phyloP scores from a whole-genome alignment of 305 asterid species.

The Salvia sclarea region DNA sequence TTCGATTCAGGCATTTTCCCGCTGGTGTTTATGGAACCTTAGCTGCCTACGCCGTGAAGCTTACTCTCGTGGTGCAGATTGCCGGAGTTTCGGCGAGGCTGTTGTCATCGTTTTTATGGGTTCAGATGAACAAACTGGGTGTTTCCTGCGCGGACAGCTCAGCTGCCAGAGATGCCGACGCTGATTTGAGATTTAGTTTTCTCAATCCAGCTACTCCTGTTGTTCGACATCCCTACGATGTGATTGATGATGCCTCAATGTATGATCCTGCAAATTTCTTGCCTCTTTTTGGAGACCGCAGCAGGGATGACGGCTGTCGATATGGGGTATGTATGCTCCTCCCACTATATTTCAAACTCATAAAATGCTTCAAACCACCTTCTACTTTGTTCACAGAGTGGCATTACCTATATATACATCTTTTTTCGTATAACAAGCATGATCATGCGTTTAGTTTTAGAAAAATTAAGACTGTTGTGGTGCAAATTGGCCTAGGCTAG shows the following conservation, averaged over 20 bases:
- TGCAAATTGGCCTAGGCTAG: slow-evolving; percentile 15
- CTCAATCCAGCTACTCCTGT: slow-evolving; percentile 78
- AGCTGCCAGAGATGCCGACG: slow-evolving; percentile 59
- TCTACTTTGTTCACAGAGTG: no score
- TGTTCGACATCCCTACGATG: slow-evolving; percentile 53
- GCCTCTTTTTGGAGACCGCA: slow-evolving; percentile 67
- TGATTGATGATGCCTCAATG: slow-evolving; percentile 59
- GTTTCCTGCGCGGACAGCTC: slow-evolving; percentile 60
- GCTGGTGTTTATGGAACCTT: slow-evolving; percentile 60
- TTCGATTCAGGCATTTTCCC: slow-evolving; percentile 67
- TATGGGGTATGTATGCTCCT: slow-evolving; percentile 55
- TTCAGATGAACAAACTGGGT: slow-evolving; percentile 93
- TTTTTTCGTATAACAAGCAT: neutral
- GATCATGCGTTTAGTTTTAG: slow-evolving; percentile 4
- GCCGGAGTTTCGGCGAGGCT: slow-evolving; percentile 72
- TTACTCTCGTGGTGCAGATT: slow-evolving; percentile 78
- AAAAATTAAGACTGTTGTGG: neutral
- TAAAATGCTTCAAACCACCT: neutral
- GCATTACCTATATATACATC: no score
- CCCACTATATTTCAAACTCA: slow-evolving; percentile 2
- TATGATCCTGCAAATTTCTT: slow-evolving; percentile 73
- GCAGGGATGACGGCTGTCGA: slow-evolving; percentile 47
- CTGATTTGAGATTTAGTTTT: slow-evolving; percentile 82
- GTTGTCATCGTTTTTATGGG: slow-evolving; percentile 80
- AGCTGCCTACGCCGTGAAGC: slow-evolving; percentile 69